Base-by-base conservation (phyloP, 1,139 yeast species). In the Kurtzmaniella quercitrusa region DNA sequence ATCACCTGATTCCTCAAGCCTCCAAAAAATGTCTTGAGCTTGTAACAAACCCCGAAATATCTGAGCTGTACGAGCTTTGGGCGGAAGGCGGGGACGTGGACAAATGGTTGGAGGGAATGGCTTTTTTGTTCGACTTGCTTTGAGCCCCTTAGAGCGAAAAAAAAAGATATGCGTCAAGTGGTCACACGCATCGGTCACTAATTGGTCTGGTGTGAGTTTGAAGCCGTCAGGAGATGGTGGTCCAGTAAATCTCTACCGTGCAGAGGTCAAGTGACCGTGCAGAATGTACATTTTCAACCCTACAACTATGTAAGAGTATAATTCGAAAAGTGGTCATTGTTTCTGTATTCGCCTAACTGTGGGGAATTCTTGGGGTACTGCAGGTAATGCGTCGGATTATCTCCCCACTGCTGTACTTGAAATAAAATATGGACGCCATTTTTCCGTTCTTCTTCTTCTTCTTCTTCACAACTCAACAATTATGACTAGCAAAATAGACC, bases 401-500 rank as follows among this genome's bases (percentile, higher is more conserved):
- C 31, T 27, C 31, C 31, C 31, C 31, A 27, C 31, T n/a, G 31
- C 31, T 7, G 14, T 4, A 27, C n/a, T 27, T n/a, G n/a, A n/a
- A n/a, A 27, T 27, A 27, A 27, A 27, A 27, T n/a, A 31, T 31
- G 36, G 36, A 31, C 18, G 18, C 14, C 36, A 31, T 31, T 31
- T 31, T 16, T 31, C 36, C 36, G 36, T 18, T 31, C 14, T 31
- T 6, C 14, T 3, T 31, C 18, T 33, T 21, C 16, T n/a, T n/a
- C n/a, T n/a, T n/a, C n/a, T n/a, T n/a, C n/a, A n/a, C n/a, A n/a
- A n/a, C n/a, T n/a, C n/a, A 24, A 25, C 21, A 34, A 46, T 14
- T 21, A 66, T 67, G 71, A 62, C 63, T 44, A 42, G 56, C 31
- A 49, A 58, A 50, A 58, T 71, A 48, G 60, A 66, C 53, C 41